Evolutionary conservation across 2,329 filamentous ascomycete genomes (phyloP), one percentile per base, ranked within the genome.

Genomic region (Alternaria postmessia): DNA sequence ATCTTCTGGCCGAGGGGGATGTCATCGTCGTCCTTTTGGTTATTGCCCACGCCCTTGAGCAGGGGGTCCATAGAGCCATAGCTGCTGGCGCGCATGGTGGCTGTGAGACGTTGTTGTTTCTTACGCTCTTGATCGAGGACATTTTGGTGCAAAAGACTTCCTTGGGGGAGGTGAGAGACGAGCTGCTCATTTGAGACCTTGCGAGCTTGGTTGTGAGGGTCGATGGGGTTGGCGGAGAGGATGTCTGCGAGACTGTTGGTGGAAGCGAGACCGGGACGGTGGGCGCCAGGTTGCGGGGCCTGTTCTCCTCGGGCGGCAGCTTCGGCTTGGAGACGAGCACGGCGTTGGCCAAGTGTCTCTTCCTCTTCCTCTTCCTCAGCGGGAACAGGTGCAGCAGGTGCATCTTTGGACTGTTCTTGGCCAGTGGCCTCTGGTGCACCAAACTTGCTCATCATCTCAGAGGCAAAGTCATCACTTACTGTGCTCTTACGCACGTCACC

Each of bases 331-430:
- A 95, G 82, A 26, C 92, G 86, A 28, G 87, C 88, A 0, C 91
- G 88, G 11, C 92, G 88, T 75, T 94, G 91, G 9, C 91, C 92
- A 0, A 95, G 82, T 0, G 92, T 94, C 74, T 95, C 92, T 68
- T 93, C 90, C 65, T 89, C 90, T 62, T 85, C 83, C 16, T 55
- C 56, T 7, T 39, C 60, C 5, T 46, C 30, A 16, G 63, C 57
- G 4, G 68, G 62, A 3, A 74, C 63, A 18, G 67, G 61, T 30
- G 62, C 54, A 6, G 67, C 72, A 47, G 78, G 78, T 7, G 67
- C 57, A 14, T 71, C 69, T 41, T 71, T 69, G 18, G 54, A 30
- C 30, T 59, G 48, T 24, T 65, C 58, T 11, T 63, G 54, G 9
- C 74, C 65, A 22, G 38, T 6, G 6, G 38, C 18, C 46, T 70